Evolutionary conservation across 225 moss, liverwort and hornwort species (phyloP).

Genomic region (Rhytidiadelphus loreus): DNA sequence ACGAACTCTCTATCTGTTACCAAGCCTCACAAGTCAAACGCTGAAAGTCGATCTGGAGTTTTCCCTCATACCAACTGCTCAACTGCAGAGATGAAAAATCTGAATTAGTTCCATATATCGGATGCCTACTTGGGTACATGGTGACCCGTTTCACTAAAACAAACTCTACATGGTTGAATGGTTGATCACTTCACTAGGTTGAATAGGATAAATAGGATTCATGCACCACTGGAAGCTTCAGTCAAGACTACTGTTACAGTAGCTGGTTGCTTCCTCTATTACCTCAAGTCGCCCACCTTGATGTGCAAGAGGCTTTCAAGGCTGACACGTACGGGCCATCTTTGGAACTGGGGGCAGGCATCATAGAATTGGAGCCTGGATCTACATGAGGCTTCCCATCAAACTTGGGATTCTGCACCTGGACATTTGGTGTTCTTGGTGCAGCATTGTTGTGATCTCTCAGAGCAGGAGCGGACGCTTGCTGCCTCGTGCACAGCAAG

Average conservation of each 20-base stretch:
- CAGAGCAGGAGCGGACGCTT: not conserved
- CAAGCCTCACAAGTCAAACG: not conserved
- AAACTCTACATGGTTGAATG: not conserved
- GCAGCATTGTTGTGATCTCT: not conserved
- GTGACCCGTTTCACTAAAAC: not conserved
- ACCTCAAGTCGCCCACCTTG: not conserved
- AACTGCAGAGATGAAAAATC: not conserved
- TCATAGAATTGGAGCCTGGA: not conserved
- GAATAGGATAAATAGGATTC: not conserved
- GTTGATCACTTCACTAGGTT: not conserved
- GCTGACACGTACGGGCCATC: constrained; percentile 17
- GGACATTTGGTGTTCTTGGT: not conserved
- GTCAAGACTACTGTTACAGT: not conserved
- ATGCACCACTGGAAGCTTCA: not conserved
- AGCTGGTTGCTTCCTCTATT: not conserved
- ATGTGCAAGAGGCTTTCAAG: not conserved
- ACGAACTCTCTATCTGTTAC: not conserved
- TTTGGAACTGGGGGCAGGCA: not conserved
- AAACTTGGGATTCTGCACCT: not conserved
- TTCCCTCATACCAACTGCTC: not conserved
- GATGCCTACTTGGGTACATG: not conserved
- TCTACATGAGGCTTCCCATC: not conserved
- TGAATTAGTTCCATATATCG: not conserved
- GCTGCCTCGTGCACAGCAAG: constrained; percentile 23
- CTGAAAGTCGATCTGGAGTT: not conserved